Percentiles rank a stretch among this genome's conserved stretches.
These are phyloP conservation scores for Withania somnifera DNA, from an alignment of 305 asterid species.

Conservation along the genomic window DNA sequence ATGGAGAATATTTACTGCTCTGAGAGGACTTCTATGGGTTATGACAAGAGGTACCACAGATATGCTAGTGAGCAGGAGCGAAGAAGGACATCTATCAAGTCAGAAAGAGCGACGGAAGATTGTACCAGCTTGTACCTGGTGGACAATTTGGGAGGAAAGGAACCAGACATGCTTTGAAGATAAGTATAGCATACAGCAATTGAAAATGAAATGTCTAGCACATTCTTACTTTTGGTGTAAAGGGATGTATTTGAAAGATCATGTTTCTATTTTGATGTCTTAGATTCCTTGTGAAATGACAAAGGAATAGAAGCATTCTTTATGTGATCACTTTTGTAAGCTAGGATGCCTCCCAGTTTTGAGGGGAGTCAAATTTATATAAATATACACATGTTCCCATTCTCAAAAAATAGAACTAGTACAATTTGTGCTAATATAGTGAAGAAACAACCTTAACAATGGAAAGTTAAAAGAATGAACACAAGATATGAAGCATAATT, in stretches of 20 bases:
- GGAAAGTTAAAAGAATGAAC: not conserved
- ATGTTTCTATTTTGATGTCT: not conserved
- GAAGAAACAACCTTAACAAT: not conserved
- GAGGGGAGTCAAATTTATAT: not conserved
- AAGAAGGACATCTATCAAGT: not conserved
- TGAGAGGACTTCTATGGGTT: not conserved
- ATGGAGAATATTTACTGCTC: not conserved
- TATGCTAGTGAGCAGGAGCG: not conserved
- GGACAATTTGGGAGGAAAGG: not conserved
- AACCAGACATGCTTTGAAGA: not conserved
- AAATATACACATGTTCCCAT: not conserved
- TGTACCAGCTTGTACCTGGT: not conserved
- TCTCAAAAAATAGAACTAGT: not conserved
- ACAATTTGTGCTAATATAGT: not conserved
- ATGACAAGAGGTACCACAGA: not conserved
- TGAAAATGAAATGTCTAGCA: not conserved
- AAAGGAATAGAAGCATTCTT: not conserved
- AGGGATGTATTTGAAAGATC: not conserved
- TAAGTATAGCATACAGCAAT: not conserved
- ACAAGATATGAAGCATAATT: not conserved
- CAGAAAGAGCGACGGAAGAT: not conserved
- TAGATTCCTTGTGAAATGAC: not conserved
- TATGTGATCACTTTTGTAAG: not conserved
- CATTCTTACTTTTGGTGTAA: not conserved
- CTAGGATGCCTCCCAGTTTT: not conserved